A percentile compares a stretch with the other conserved stretches of the same genome.
phyloP scores from a whole-genome alignment of 768 basidiomycete genomes.

The Suillus spraguei region DNA sequence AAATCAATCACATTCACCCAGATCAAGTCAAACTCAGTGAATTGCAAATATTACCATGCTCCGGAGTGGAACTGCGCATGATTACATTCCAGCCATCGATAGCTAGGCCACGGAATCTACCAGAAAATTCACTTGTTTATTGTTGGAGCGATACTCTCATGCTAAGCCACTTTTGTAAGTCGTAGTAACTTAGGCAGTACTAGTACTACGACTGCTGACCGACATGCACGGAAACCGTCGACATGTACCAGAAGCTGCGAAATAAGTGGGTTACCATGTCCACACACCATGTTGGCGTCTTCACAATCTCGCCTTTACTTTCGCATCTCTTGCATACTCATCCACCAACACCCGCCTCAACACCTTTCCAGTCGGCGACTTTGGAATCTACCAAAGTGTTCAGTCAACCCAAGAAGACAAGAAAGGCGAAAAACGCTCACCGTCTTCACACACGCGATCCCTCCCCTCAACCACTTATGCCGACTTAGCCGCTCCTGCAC shows the following conservation, averaged over 20 bases:
- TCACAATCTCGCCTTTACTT: conserved; percentile 22
- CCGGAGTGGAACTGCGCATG: background rate
- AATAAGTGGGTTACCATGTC: no score
- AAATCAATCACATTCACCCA: background rate
- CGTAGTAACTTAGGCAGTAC: no score
- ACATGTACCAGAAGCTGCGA: no score
- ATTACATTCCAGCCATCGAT: background rate
- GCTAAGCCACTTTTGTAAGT: no score
- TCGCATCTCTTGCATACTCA: conserved; percentile 40
- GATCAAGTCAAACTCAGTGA: background rate
- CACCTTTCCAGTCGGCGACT: conserved; percentile 67
- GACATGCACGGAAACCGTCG: no score
- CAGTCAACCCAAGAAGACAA: background rate
- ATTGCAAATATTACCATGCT: no score
- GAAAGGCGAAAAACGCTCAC: conserved; percentile 35
- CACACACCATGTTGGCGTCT: no score
- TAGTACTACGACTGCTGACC: no score
- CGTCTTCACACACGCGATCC: conserved; percentile 60
- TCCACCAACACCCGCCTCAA: conserved; percentile 60
- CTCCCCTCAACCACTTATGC: conserved; percentile 73
- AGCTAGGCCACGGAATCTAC: no score
- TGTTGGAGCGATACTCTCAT: no score
- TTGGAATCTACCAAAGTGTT: conserved; percentile 52
- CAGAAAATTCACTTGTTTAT: no score
- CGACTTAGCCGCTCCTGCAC: conserved; percentile 58